A percentile compares a stretch with the other conserved stretches of the same genome.
These are phyloP conservation scores for Quercus agrifolia DNA, from an alignment of 306 rosid genomes.

Conservation along the genomic window DNA sequence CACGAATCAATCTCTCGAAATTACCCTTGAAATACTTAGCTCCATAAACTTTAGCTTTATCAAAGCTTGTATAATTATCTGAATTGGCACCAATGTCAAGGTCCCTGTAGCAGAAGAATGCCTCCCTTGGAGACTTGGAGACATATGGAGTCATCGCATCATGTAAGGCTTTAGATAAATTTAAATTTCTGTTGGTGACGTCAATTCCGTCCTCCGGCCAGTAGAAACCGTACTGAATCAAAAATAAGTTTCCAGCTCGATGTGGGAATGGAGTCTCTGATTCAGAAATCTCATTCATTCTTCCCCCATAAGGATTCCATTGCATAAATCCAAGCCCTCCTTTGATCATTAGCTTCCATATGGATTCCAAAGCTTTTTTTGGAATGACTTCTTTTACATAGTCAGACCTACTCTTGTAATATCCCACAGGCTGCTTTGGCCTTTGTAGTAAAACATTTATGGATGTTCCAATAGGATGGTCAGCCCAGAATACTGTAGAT, in stretches of 20 bases:
- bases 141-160: conserved; percentile 56
- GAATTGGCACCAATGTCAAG: conserved; percentile 48
- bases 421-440: neutral
- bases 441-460: conserved; percentile 23
- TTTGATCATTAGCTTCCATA: conserved; percentile 28
- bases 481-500: conserved; percentile 19
- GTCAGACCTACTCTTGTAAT: conserved; percentile 27
- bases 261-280: conserved; percentile 58
- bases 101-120: conserved; percentile 52
- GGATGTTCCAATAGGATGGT: neutral
- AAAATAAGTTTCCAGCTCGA: conserved; percentile 42
- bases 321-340: neutral
- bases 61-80: neutral
- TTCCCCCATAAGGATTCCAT: conserved; percentile 41
- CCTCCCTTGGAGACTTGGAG: conserved; percentile 62
- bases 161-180: conserved; percentile 26
- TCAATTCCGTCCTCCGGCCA: conserved; percentile 43
- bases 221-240: conserved; percentile 41
- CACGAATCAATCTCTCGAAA: conserved; percentile 49
- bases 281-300: conserved; percentile 50
- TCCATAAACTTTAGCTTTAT: conserved; percentile 48
- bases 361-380: conserved; percentile 10
- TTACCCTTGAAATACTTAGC: conserved; percentile 43
- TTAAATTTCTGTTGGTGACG: conserved; percentile 18
- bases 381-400: conserved; percentile 33